Conservation (phyloP, 257 asterid genomes). For the Misopates orontium region DNA sequence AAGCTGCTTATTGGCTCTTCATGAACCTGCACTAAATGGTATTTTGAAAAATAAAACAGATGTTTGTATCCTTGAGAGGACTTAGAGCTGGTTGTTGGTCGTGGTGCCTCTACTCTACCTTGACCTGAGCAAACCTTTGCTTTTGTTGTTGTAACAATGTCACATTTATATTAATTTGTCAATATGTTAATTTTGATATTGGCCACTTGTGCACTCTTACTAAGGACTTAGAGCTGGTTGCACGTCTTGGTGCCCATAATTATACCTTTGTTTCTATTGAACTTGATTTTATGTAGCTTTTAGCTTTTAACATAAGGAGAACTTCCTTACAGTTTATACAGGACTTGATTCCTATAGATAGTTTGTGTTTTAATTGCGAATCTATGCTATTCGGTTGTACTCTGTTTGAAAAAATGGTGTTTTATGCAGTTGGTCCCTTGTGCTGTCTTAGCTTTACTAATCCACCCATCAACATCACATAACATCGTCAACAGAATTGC, state of each 20-base stretch:
- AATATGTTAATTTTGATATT: too few species aligned
- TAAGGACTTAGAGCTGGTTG: constrained; percentile 1
- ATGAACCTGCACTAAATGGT: not conserved
- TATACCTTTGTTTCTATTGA: not conserved
- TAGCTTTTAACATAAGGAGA: not conserved
- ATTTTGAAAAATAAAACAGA: too few species aligned
- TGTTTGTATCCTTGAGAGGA: too few species aligned
- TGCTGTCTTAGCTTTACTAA: constrained; percentile 54
- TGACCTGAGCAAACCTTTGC: not conserved
- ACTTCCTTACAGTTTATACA: not conserved
- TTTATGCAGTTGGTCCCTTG: constrained; percentile 61
- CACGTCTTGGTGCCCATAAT: not conserved
- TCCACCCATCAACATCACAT: constrained; percentile 73
- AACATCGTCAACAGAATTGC: constrained; percentile 56
- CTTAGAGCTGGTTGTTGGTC: too few species aligned
- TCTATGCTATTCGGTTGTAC: not conserved
- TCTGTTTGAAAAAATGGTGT: constrained; percentile 19
- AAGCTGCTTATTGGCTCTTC: not conserved
- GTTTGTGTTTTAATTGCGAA: not conserved
- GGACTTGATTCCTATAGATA: not conserved
- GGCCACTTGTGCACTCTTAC: too few species aligned
- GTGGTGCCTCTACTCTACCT: too few species aligned
- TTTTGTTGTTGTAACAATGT: not conserved
- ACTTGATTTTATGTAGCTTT: constrained; percentile 11
- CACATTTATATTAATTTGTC: not conserved